Evolutionary conservation across 495 filamentous ascomycete species (phyloP).

Genomic region (Podospora sp.): DNA sequence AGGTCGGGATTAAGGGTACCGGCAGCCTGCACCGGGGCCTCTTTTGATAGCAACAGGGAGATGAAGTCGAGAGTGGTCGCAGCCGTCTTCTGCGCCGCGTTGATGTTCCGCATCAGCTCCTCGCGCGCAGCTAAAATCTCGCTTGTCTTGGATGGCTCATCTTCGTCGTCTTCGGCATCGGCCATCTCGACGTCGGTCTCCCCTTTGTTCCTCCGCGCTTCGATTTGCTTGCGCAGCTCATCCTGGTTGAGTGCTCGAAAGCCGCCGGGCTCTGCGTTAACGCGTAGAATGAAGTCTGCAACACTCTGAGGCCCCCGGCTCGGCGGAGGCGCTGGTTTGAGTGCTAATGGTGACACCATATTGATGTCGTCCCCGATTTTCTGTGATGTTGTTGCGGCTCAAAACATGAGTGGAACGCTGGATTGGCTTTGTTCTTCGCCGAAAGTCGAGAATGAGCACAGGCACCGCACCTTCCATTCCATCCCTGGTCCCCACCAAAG

Average conservation of each 20-base stretch:
- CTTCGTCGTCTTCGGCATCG: slow-evolving; percentile 39
- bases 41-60: slow-evolving; percentile 80
- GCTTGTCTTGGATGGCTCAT: slow-evolving; percentile 39
- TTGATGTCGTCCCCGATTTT: background rate
- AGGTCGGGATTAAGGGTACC: slow-evolving; percentile 68
- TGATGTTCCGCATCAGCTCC: slow-evolving; percentile 57
- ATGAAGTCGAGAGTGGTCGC: slow-evolving; percentile 67
- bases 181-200: slow-evolving; percentile 34
- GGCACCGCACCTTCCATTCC: no score
- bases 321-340: slow-evolving; percentile 62
- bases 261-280: slow-evolving; percentile 72
- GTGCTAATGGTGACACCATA: slow-evolving; percentile 53
- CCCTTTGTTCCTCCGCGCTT: slow-evolving; percentile 47
- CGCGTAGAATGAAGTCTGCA: slow-evolving; percentile 70
- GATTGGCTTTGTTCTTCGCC: background rate
- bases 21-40: slow-evolving; percentile 67
- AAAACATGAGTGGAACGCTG: no score
- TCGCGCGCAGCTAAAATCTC: slow-evolving; percentile 49
- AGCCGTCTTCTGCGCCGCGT: slow-evolving; percentile 38
- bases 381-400: background rate
- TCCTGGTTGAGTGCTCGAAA: slow-evolving; percentile 71
- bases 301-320: slow-evolving; percentile 61
- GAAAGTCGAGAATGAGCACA: background rate
- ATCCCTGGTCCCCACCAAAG: no score
- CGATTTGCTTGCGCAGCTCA: slow-evolving; percentile 61